A percentile compares a stretch with the other conserved stretches of the same genome.
phyloP scores from a whole-genome alignment of 2,329 filamentous ascomycete genomes.

The Ceratocystis papillata region DNA sequence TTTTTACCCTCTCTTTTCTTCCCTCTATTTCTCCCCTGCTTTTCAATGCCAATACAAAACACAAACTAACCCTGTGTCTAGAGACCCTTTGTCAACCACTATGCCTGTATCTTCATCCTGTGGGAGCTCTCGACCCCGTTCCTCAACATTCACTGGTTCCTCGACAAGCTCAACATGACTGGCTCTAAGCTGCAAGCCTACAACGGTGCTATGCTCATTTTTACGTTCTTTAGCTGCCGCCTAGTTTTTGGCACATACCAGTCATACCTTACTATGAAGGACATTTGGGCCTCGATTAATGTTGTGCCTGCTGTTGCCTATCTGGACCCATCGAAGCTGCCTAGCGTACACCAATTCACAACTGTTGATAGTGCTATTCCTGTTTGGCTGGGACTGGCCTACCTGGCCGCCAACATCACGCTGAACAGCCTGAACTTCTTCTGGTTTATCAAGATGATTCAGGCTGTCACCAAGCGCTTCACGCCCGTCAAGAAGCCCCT shows the following conservation, averaged over 20 bases:
- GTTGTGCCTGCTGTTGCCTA: conserved; percentile 20
- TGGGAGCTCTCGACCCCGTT: conserved; percentile 81
- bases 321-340: conserved; percentile 35
- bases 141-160: conserved; percentile 85
- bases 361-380: conserved; percentile 46
- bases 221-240: conserved; percentile 65
- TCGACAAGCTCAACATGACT: conserved; percentile 74
- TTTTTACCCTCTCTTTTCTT: conserved; percentile 13
- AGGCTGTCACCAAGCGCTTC: conserved; percentile 66
- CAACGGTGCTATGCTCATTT: conserved; percentile 62
- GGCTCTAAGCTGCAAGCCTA: conserved; percentile 62
- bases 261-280: conserved; percentile 56
- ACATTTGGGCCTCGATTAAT: conserved; percentile 45
- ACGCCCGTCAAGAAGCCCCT: conserved; percentile 29
- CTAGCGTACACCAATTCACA: conserved; percentile 34
- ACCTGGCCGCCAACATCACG: conserved; percentile 58
- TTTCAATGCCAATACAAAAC: not conserved
- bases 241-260: conserved; percentile 68
- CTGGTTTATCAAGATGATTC: conserved; percentile 83
- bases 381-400: conserved; percentile 56
- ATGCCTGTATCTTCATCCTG: conserved; percentile 68
- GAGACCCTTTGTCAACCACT: conserved; percentile 78
- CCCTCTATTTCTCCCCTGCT: not conserved
- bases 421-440: conserved; percentile 70
- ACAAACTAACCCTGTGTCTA: conserved; percentile 31